Evolutionary conservation across 2,329 filamentous ascomycete genomes (phyloP).

Genomic region (Fusarium goolgardi): DNA sequence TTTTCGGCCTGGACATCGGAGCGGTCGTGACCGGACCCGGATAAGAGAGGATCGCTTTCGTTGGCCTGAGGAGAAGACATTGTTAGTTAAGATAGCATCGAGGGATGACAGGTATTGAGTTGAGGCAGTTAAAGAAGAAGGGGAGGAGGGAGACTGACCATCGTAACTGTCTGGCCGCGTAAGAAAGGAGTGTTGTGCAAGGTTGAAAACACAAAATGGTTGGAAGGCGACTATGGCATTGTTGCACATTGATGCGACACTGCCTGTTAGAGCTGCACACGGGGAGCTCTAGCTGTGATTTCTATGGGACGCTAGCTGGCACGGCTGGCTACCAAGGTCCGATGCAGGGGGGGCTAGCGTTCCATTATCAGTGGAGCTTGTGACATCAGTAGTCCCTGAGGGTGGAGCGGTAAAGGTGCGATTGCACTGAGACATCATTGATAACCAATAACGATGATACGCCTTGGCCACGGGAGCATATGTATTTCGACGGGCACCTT

Average conservation of each 20-base stretch:
- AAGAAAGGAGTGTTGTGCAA: constrained; percentile 28
- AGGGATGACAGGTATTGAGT: constrained; percentile 18
- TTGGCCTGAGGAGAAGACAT: constrained; percentile 49
- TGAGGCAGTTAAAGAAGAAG: background rate
- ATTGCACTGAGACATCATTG: constrained; percentile 7
- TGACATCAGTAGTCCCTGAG: constrained; percentile 35
- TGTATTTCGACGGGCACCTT: constrained; percentile 2
- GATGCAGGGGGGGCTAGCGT: constrained; percentile 10
- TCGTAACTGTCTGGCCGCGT: constrained; percentile 34
- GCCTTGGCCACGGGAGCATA: constrained; percentile 34
- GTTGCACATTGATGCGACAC: constrained; percentile 21
- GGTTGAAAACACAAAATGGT: constrained; percentile 12
- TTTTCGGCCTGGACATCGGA: constrained; percentile 45
- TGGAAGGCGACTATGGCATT: constrained; percentile 15
- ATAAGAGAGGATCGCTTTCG: constrained; percentile 59
- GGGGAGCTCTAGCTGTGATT: constrained; percentile 17
- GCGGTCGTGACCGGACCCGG: constrained; percentile 48
- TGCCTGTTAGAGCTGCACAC: constrained; percentile 17
- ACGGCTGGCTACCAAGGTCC: background rate
- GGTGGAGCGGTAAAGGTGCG: constrained; percentile 23
- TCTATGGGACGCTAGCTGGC: background rate
- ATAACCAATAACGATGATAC: constrained; percentile 27
- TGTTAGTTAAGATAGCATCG: constrained; percentile 22
- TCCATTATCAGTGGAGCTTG: constrained; percentile 26
- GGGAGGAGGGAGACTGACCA: constrained; percentile 30